Conservation (phyloP, 345 rosid genomes). For the Eucalyptus shirleyi region DNA sequence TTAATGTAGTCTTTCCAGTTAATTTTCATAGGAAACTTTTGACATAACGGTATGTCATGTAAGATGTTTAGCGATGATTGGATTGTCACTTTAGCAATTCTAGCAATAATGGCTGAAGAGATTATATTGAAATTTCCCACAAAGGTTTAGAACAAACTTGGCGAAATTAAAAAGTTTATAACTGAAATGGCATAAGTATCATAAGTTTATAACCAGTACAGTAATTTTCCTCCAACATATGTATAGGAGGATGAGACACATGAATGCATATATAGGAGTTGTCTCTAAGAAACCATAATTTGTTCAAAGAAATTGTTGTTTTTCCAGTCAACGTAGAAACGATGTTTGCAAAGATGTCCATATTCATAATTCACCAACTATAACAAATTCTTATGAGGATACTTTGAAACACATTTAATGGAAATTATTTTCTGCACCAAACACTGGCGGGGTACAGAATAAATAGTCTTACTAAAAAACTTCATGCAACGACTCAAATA, state of each 20-base stretch:
- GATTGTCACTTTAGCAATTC: background rate
- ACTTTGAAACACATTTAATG: background rate
- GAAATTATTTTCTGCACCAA: background rate
- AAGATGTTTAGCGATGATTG: background rate
- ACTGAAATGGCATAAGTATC: fast-evolving
- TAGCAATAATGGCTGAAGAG: background rate
- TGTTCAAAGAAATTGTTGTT: background rate
- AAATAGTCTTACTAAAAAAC: background rate
- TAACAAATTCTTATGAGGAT: background rate
- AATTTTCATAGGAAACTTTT: background rate
- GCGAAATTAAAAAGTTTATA: background rate
- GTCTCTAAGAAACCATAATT: background rate
- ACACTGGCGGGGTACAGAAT: background rate
- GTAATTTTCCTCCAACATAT: background rate
- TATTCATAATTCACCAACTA: background rate
- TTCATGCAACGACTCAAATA: background rate
- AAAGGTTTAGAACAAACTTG: background rate
- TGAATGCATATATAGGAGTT: background rate
- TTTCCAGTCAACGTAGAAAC: background rate
- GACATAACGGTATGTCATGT: background rate
- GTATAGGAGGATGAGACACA: background rate
- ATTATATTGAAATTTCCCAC: background rate
- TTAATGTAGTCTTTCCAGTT: fast-evolving
- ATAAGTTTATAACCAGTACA: background rate
- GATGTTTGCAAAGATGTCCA: background rate